These are phyloP conservation scores for Sungouiella thailandica DNA, from an alignment of 805 yeast species.

Conservation along the genomic window DNA sequence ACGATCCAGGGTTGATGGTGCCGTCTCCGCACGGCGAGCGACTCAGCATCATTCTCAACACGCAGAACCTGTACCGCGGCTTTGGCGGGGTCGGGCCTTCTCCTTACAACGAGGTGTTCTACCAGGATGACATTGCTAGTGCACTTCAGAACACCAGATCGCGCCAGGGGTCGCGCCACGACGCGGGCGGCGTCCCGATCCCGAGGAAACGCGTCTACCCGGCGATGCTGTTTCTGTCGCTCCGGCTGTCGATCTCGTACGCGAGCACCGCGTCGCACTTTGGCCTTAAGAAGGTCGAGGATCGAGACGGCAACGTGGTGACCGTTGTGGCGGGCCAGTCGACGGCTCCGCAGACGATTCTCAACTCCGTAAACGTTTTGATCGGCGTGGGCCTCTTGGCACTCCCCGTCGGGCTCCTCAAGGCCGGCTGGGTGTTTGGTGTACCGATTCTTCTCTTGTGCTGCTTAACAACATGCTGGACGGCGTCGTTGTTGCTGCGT, in stretches of 20 bases:
- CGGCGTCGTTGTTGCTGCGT: constrained; percentile 56
- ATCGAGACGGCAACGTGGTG: constrained; percentile 61
- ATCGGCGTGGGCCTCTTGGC: constrained; percentile 69
- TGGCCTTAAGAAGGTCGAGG: constrained; percentile 60
- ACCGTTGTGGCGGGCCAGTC: constrained; percentile 79
- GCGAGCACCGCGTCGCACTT: constrained; percentile 45
- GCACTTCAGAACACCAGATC: constrained; percentile 23
- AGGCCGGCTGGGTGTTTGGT: constrained; percentile 68
- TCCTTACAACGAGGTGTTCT: constrained; percentile 31
- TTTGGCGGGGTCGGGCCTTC: constrained; percentile 6
- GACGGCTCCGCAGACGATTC: constrained; percentile 65
- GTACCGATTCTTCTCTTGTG: constrained; percentile 51
- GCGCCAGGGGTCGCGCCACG: constrained; percentile 20
- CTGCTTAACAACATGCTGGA: constrained; percentile 67
- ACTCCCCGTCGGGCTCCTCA: constrained; percentile 57
- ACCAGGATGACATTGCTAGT: constrained; percentile 32
- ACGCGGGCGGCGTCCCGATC: constrained; percentile 18
- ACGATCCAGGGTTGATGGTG: constrained; percentile 63
- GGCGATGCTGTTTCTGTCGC: constrained; percentile 41
- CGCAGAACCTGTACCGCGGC: constrained; percentile 5
- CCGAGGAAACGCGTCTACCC: constrained; percentile 27
- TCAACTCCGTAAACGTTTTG: constrained; percentile 61
- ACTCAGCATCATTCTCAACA: constrained; percentile 49
- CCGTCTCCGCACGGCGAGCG: constrained; percentile 63
- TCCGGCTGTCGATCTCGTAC: constrained; percentile 31